Percentiles rank a stretch among this genome's conserved stretches.
phyloP scores from a whole-genome alignment of 179 eudicot species.

The Vitellaria paradoxa region DNA sequence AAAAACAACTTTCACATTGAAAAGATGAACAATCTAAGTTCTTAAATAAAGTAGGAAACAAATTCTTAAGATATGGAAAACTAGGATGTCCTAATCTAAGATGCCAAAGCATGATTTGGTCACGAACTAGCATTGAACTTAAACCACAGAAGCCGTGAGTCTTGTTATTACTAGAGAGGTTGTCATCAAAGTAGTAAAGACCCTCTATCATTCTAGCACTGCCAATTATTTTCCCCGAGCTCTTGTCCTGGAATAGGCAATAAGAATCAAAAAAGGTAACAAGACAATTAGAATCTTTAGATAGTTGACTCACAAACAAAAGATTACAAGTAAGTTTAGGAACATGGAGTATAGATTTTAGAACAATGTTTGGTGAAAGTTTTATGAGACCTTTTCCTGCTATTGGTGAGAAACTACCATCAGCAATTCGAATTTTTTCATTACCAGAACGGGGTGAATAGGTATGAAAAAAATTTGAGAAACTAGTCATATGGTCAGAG shows the following conservation, averaged over 20 bases:
- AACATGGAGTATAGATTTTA: too few species aligned
- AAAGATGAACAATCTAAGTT: neutral
- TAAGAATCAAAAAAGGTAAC: neutral
- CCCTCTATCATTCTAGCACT: constrained; percentile 1
- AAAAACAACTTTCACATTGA: neutral
- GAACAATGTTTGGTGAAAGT: too few species aligned
- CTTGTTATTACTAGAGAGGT: neutral
- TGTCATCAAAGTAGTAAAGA: neutral
- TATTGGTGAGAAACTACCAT: too few species aligned
- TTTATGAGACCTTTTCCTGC: too few species aligned
- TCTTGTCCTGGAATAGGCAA: constrained; percentile 6
- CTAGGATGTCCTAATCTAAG: constrained; percentile 4
- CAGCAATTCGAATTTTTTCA: neutral
- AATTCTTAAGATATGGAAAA: neutral
- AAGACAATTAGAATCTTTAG: neutral
- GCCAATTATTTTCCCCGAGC: neutral
- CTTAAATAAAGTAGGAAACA: neutral
- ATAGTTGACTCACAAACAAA: neutral
- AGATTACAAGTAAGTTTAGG: neutral
- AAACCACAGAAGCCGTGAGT: neutral
- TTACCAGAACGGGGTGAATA: neutral
- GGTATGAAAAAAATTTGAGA: neutral
- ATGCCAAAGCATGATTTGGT: constrained; percentile 6
- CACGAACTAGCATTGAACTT: neutral
- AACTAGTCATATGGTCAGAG: neutral